Evolutionary conservation across 2,329 filamentous ascomycete genomes (phyloP).

Genomic region (Apiospora hydei): DNA sequence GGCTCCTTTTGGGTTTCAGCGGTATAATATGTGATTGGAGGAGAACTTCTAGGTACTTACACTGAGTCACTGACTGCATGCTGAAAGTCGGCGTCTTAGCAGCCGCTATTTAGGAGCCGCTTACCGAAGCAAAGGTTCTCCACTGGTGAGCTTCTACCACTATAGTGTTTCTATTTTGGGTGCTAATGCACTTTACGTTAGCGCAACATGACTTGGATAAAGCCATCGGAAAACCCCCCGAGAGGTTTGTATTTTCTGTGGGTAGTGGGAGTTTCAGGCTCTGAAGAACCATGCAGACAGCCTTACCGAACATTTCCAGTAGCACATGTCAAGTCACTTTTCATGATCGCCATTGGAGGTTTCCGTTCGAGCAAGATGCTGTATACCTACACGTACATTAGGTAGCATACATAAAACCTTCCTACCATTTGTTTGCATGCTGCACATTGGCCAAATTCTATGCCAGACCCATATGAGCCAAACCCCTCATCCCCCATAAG

Average conservation of each 20-base stretch:
- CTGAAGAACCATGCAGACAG: too few relatives aligned
- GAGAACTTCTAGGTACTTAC: too few relatives aligned
- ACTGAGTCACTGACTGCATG: too few relatives aligned
- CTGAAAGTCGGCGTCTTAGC: neutral
- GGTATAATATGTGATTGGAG: neutral
- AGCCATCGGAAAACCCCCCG: neutral
- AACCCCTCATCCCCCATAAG: neutral
- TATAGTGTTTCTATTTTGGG: slow-evolving; percentile 14
- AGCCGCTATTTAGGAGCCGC: neutral
- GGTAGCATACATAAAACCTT: neutral
- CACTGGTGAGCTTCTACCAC: neutral
- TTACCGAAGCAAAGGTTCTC: neutral
- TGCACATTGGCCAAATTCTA: neutral
- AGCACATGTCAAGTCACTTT: neutral
- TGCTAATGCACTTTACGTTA: neutral
- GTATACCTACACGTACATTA: too few relatives aligned
- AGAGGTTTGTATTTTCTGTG: neutral
- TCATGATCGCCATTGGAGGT: neutral
- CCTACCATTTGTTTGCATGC: neutral
- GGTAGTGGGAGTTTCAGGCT: neutral
- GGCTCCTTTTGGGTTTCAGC: too few relatives aligned
- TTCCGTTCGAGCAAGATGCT: too few relatives aligned
- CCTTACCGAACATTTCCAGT: neutral
- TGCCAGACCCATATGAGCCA: neutral
- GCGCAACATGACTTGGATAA: neutral